These are phyloP conservation scores for Starmerella sp. DNA, from an alignment of 805 yeast species.

Conservation along the genomic window DNA sequence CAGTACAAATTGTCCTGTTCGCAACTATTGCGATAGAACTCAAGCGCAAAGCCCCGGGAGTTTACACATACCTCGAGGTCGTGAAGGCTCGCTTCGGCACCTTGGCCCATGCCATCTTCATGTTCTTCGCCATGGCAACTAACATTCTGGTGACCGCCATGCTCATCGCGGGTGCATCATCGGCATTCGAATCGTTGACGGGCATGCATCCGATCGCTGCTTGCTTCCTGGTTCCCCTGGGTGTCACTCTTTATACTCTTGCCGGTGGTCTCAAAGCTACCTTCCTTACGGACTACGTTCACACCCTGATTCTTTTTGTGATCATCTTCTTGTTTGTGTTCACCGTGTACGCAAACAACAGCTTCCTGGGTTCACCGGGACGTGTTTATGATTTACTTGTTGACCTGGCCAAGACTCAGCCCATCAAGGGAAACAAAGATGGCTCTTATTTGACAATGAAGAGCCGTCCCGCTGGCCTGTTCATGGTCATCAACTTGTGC, in stretches of 20 bases:
- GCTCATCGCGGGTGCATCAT: slow-evolving; percentile 85
- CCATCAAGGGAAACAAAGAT: slow-evolving; percentile 66
- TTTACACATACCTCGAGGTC: slow-evolving; percentile 84
- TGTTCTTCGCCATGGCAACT: slow-evolving; percentile 77
- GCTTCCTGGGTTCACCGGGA: slow-evolving; percentile 68
- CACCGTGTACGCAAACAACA: slow-evolving; percentile 61
- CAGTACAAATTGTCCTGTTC: slow-evolving; percentile 76
- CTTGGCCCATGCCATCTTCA: slow-evolving; percentile 46
- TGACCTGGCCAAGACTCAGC: slow-evolving; percentile 42
- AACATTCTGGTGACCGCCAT: slow-evolving; percentile 85
- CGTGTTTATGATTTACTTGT: slow-evolving; percentile 65
- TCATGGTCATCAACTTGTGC: slow-evolving; percentile 75
- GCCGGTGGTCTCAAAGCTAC: slow-evolving; percentile 80
- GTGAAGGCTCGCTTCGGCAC: slow-evolving; percentile 71
- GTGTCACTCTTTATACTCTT: slow-evolving; percentile 61
- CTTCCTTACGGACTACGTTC: slow-evolving; percentile 66
- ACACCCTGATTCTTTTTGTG: slow-evolving; percentile 68
- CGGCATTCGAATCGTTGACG: slow-evolving; percentile 66
- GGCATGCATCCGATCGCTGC: slow-evolving; percentile 79
- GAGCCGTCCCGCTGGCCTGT: slow-evolving; percentile 76
- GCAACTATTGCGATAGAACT: slow-evolving; percentile 81
- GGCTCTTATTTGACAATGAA: slow-evolving; percentile 86
- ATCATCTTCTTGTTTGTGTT: slow-evolving; percentile 75
- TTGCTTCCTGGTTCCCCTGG: slow-evolving; percentile 69
- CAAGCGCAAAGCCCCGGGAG: slow-evolving; percentile 79